phyloP scores from a whole-genome alignment of 495 filamentous ascomycete genomes.

The Aspergillus homomorphus region DNA sequence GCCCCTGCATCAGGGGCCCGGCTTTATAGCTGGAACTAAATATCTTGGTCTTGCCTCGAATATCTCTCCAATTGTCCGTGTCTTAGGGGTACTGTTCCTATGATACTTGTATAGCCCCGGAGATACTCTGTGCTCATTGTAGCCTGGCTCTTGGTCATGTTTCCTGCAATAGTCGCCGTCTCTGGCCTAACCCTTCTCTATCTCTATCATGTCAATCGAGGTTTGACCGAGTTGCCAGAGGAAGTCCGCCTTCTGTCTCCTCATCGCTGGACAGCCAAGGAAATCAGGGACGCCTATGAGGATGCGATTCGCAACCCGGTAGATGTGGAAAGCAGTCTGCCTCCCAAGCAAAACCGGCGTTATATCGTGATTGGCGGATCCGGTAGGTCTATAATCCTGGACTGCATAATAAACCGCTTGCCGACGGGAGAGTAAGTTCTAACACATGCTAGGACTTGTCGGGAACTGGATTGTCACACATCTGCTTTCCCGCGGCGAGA shows the following conservation, averaged over 20 bases:
- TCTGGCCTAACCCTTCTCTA: conserved; percentile 38
- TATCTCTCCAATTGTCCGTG: neutral
- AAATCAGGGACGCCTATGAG: conserved; percentile 48
- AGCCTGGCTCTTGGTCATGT: conserved; percentile 14
- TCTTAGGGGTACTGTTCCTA: neutral
- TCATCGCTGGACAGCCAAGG: conserved; percentile 50
- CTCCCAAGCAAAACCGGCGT: conserved; percentile 50
- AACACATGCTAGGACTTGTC: conserved; percentile 43
- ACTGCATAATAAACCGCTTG: too few relatives aligned
- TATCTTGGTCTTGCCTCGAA: neutral
- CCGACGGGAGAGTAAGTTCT: conserved; percentile 8
- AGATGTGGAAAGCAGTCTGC: conserved; percentile 47
- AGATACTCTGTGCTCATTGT: neutral
- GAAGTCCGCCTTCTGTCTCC: conserved; percentile 41
- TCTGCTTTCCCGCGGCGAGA: conserved; percentile 52
- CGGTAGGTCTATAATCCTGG: conserved; percentile 37
- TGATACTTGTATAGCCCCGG: too few relatives aligned
- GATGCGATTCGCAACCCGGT: conserved; percentile 43
- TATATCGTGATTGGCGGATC: conserved; percentile 59
- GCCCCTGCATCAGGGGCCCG: neutral
- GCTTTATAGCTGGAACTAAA: neutral
- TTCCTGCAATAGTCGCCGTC: conserved; percentile 12
- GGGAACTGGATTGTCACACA: conserved; percentile 55
- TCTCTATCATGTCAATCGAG: conserved; percentile 49
- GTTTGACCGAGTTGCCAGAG: conserved; percentile 47